Percentiles rank a stretch among this genome's conserved stretches.
phyloP scores from a whole-genome alignment of 2,329 filamentous ascomycete species.

The Aphanocladium album region DNA sequence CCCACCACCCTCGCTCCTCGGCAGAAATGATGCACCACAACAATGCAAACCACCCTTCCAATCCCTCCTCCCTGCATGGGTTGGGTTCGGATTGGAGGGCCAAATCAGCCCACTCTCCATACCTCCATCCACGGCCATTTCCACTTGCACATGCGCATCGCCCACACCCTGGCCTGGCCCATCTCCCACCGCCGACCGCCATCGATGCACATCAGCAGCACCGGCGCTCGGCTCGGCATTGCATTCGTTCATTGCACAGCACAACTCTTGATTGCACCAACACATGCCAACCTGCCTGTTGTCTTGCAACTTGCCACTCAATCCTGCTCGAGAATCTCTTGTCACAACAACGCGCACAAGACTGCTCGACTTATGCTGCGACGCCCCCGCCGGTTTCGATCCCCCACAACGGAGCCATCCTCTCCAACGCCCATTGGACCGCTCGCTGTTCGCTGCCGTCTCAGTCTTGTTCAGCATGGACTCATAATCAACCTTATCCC shows the following conservation, averaged over 20 bases:
- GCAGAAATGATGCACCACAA: conserved; percentile 5
- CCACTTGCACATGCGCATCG: conserved; percentile 10
- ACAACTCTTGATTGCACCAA: conserved; percentile 7
- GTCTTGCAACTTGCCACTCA: background rate
- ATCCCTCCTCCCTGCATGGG: background rate
- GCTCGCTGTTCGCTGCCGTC: conserved; percentile 1
- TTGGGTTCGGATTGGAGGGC: conserved; percentile 1
- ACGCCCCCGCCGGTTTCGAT: conserved; percentile 11
- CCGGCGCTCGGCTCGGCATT: conserved; percentile 10
- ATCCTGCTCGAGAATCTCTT: background rate
- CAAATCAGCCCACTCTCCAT: conserved; percentile 14
- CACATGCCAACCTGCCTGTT: conserved; percentile 6
- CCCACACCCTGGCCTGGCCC: conserved; percentile 4
- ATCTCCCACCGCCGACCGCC: conserved; percentile 4
- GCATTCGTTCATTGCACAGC: background rate
- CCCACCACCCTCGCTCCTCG: conserved; percentile 5
- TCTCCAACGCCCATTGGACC: conserved; percentile 3
- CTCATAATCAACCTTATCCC: background rate
- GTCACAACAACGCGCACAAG: background rate
- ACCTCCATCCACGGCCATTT: background rate
- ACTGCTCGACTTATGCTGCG: background rate
- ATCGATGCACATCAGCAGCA: conserved; percentile 6
- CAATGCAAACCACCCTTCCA: background rate
- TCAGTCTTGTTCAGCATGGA: conserved; percentile 9
- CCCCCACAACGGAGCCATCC: conserved; percentile 13